phyloP scores from a whole-genome alignment of 2,329 filamentous ascomycete species.

The Pleomassaria siparia region DNA sequence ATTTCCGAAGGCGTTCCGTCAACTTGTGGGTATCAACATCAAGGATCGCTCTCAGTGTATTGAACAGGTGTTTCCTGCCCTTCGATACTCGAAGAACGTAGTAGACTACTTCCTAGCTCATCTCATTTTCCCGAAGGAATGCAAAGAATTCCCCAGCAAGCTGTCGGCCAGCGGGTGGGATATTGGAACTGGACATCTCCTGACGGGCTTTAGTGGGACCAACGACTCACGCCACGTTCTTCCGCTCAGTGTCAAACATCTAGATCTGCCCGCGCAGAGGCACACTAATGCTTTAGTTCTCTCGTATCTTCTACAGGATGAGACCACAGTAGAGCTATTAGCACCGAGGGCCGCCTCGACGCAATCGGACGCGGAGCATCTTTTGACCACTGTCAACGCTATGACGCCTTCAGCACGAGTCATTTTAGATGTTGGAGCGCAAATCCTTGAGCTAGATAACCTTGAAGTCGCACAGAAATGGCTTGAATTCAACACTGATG shows the following conservation, averaged over 20 bases:
- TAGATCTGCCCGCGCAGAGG: slow-evolving; percentile 55
- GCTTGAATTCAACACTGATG: slow-evolving; percentile 50
- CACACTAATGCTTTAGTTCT: slow-evolving; percentile 71
- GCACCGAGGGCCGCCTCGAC: slow-evolving; percentile 7
- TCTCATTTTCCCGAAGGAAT: slow-evolving; percentile 63
- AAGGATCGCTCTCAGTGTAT: slow-evolving; percentile 55
- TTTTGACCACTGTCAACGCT: slow-evolving; percentile 50
- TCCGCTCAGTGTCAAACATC: slow-evolving; percentile 58
- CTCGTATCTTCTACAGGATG: slow-evolving; percentile 55
- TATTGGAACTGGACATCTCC: slow-evolving; percentile 57
- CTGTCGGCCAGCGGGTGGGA: slow-evolving; percentile 70
- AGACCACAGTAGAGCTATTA: slow-evolving; percentile 34
- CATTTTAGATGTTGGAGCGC: slow-evolving; percentile 70
- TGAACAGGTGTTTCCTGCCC: slow-evolving; percentile 53
- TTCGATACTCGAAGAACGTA: slow-evolving; percentile 55
- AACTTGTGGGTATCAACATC: slow-evolving; percentile 29
- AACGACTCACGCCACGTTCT: slow-evolving; percentile 64
- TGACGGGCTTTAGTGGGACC: slow-evolving; percentile 73
- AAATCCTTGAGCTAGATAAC: slow-evolving; percentile 62
- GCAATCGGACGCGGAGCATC: slow-evolving; percentile 39
- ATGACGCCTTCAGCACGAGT: slow-evolving; percentile 54
- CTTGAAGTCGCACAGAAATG: slow-evolving; percentile 51
- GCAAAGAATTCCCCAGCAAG: slow-evolving; percentile 65
- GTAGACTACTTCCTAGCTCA: slow-evolving; percentile 66
- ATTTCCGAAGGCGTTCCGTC: slow-evolving; percentile 42